Percentiles rank a stretch among this genome's conserved stretches.
These are phyloP conservation scores for Barnettozyma sp. DNA, from an alignment of 805 yeast genomes.

Conservation along the genomic window DNA sequence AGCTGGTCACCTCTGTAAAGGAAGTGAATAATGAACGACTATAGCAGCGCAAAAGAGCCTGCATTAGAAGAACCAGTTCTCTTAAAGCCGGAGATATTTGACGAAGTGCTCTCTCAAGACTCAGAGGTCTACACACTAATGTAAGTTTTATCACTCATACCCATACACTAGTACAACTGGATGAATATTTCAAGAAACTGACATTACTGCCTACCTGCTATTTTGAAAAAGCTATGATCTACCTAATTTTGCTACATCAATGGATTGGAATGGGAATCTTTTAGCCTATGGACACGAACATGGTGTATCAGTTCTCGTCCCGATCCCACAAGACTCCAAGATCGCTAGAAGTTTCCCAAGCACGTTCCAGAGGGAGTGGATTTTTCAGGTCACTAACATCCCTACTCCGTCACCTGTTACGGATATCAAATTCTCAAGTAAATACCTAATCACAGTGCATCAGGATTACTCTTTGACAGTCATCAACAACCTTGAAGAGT, in stretches of 20 bases:
- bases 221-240: conserved; percentile 23
- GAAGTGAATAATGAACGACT: too few relatives aligned
- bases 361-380: conserved; percentile 22
- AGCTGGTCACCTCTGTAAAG: too few relatives aligned
- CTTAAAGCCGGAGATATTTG: conserved; percentile 21
- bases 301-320: conserved; percentile 20
- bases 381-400: conserved; percentile 16
- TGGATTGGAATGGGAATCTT: conserved; percentile 23
- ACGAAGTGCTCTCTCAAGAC: conserved; percentile 13
- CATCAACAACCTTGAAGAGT: conserved; percentile 19
- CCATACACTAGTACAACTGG: too few relatives aligned
- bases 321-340: conserved; percentile 18
- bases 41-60: too few relatives aligned
- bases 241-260: conserved; percentile 11
- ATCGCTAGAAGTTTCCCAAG: conserved; percentile 21
- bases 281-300: conserved; percentile 19
- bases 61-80: conserved; percentile 15
- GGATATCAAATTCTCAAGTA: conserved; percentile 16
- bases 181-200: too few relatives aligned
- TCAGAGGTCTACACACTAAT: conserved; percentile 20
- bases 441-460: conserved; percentile 16
- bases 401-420: conserved; percentile 13
- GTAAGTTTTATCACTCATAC: conserved; percentile 16
- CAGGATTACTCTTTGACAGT: conserved; percentile 18
- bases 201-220: too few relatives aligned